These are phyloP conservation scores for Amanita rubescens DNA, from an alignment of 768 basidiomycete genomes.

Conservation along the genomic window DNA sequence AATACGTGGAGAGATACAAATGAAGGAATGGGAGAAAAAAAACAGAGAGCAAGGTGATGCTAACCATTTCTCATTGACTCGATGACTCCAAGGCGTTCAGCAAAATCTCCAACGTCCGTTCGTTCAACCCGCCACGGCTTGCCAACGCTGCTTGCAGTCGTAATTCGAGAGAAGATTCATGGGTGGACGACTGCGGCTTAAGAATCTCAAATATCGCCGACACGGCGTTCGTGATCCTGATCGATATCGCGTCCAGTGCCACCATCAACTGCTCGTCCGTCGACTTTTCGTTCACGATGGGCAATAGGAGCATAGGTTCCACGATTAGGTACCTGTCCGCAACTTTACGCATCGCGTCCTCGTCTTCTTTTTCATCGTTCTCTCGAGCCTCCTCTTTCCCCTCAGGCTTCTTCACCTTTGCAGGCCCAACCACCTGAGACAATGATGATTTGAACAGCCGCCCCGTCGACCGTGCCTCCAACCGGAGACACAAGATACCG, in stretches of 20 bases:
- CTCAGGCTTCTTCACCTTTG: not conserved
- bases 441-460: slow-evolving; percentile 48
- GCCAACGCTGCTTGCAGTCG: not conserved
- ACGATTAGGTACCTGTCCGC: slow-evolving; percentile 39
- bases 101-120: slow-evolving; percentile 1
- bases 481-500: slow-evolving; percentile 63
- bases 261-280: slow-evolving; percentile 65
- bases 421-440: slow-evolving; percentile 12
- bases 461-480: slow-evolving; percentile 66
- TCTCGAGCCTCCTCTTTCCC: not conserved
- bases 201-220: too few relatives aligned
- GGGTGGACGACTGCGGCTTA: not conserved
- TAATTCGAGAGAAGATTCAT: not conserved
- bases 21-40: not conserved
- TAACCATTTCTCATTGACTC: not conserved
- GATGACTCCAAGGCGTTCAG: not conserved
- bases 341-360: slow-evolving; percentile 19
- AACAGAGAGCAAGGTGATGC: not conserved
- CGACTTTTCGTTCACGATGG: slow-evolving; percentile 60
- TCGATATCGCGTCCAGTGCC: slow-evolving; percentile 68
- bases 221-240: slow-evolving; percentile 30
- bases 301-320: slow-evolving; percentile 58
- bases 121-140: not conserved
- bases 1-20: too few relatives aligned
- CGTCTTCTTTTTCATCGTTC: slow-evolving; percentile 12